Evolutionary conservation across 164 flowering plant species (phyloP), one percentile per base, ranked within the genome.

Genomic region (Sextonia rubra): DNA sequence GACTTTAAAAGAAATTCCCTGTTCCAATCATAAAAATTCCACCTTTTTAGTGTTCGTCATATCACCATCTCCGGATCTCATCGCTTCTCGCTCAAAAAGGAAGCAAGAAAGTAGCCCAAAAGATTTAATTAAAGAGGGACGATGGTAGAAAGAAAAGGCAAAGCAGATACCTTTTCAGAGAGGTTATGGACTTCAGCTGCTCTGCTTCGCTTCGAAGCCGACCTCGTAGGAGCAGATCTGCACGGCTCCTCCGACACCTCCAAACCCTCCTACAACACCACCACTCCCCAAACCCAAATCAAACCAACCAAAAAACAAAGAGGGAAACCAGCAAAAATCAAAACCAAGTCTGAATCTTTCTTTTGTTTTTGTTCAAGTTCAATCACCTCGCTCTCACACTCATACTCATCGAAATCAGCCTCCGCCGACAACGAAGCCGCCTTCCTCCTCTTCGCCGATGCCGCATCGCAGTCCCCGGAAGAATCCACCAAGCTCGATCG

Each of bases 161-260:
- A 49, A 11, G 1, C 65, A 12, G 44, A 9, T n/a, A 91, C 98
- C 90, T 93, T 91, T 74, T 93, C 98, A 0, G 97, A 90, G 77
- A 93, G 75, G 76, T 91, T 93, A 78, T 93, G 98, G 67, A 93
- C 86, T 79, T 91, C 97, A 0, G 98, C 98, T 14, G 93, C 90
- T 82, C 97, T 83, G 78, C 86, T 91, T 80, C 97, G 84, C 81
- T 93, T 93, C 0, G 92, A 86, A 11, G 91, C 86, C 76, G 63
- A 68, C 4, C 87, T 80, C 11, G 82, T 67, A 49, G 82, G 81
- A 56, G 18, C 78, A 2, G 80, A 52, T 66, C 78, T 81, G 1
- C 77, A 62, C 58, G 77, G 82, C 60, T 71, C 81, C n/a, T 89
- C 90, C 7, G 81, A 77, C 64, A 58, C 80, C 37, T 86, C 89